Evolutionary conservation across 2,329 filamentous ascomycete genomes (phyloP), one percentile per base, ranked within the genome.

Genomic region (Diaporthe vaccinii): DNA sequence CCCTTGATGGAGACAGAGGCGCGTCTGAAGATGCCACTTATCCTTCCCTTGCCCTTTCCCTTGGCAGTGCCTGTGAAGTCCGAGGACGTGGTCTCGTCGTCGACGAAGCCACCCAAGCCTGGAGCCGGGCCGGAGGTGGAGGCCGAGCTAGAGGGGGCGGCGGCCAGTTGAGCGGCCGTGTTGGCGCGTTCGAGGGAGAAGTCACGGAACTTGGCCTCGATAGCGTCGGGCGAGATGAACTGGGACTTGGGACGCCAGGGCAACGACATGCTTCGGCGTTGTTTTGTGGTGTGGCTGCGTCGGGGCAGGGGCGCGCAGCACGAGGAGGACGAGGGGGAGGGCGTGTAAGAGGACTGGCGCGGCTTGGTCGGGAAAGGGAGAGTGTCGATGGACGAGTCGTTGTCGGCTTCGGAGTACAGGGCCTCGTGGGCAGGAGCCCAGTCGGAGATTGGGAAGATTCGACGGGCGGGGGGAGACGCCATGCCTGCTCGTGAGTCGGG

Each of bases 1-100:
- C 86, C 87, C 79, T 88, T 87, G 69, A 91, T 79, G 12, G 88
- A 89, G 71, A 90, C 79, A 4, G 90, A 91, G 0, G 90, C 90
- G 14, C 90, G 85, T 34, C 89, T 87, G 68, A 91, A 84, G 77
- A 87, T 89, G 65, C 87, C 86, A 80, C 87, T 89, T 74, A 91
- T 80, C 62, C 74, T 77, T 61, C 68, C 80, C 76, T 76, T 82
- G 79, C 74, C 80, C 78, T 67, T 82, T 76, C 57, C 78, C 77
- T 25, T 75, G 76, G 10, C 49, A 17, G 41, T 28, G 10, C 31
- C 39, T 20, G 49, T 46, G 12, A 22, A 34, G 58, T 71, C 62
- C 22, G 51, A 28, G 22, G n/a, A 55, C 36, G 49, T 53, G 36
- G 34, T 69, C 15, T 74, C 20, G 62, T 55, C 34, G 46, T 55